Evolutionary conservation across 768 basidiomycete species (phyloP).

Genomic region (Candolleomyces eurysporus): DNA sequence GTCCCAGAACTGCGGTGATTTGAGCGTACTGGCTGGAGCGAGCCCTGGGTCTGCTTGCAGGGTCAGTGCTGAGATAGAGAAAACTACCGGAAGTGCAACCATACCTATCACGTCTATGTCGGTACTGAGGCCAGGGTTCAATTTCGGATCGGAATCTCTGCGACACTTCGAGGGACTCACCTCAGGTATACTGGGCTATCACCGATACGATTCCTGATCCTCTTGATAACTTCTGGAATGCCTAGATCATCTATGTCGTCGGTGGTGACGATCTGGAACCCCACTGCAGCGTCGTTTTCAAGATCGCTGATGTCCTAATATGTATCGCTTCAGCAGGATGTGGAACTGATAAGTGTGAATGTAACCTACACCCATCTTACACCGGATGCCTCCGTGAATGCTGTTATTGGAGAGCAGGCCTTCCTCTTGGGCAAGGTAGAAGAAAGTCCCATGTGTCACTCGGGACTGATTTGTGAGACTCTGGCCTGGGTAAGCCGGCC

Average conservation of each 20-base stretch:
- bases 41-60: conserved; percentile 58
- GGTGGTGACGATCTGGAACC: conserved; percentile 76
- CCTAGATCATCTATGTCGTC: conserved; percentile 86
- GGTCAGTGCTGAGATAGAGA: neutral
- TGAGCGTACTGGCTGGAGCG: conserved; percentile 69
- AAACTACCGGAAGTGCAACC: conserved; percentile 7
- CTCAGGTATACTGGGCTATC: conserved; percentile 76
- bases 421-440: conserved; percentile 75
- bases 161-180: conserved; percentile 30
- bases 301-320: conserved; percentile 60
- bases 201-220: conserved; percentile 72
- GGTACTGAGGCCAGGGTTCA: conserved; percentile 38
- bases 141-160: neutral
- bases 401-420: conserved; percentile 74
- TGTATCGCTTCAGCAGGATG: neutral
- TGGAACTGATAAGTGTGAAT: conserved; percentile 9
- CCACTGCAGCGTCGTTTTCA: conserved; percentile 65
- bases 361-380: conserved; percentile 52
- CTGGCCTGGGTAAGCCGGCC: conserved; percentile 56
- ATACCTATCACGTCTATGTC: conserved; percentile 82
- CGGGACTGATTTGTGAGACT: conserved; percentile 55
- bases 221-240: conserved; percentile 61
- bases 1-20: neutral
- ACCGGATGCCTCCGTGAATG: conserved; percentile 85
- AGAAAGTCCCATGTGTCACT: conserved; percentile 86